Base-by-base conservation (phyloP, 1,139 yeast genomes). In the Magnusiomyces ingens region DNA sequence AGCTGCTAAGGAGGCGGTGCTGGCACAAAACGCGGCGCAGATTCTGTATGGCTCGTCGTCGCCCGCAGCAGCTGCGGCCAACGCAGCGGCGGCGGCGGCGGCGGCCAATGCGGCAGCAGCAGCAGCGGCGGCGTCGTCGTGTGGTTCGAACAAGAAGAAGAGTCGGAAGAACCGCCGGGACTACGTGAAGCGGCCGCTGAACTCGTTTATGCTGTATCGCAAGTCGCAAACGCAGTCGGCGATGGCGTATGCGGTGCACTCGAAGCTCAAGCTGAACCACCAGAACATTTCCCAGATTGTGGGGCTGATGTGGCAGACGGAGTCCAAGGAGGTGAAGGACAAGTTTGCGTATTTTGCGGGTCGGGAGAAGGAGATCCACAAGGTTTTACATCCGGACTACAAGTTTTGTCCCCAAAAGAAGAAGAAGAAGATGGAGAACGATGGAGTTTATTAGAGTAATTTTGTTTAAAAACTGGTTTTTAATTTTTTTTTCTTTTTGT, bases 201-300 rank as follows among this genome's bases (percentile, higher is more conserved):
- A 77, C 64, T 74, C 78, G 35, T 77, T 76, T 59, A 76, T 77
- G 80, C 68, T 77, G 15, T 77, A 77, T 59, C 69, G 80, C 56
- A 67, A 73, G 44, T 61, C 73, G 10, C 73, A 75, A 66, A 73
- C 76, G 48, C 75, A 71, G 57, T 69, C 72, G 8, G 73, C 75
- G 21, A 65, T 72, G 60, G 68, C 75, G 2, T 67, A 72, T 37
- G 73, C 75, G 10, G 64, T 71, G 35, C 64, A 72, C 40, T 68
- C 71, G 37, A 62, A 72, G 42, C 61, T 73, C 49, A 67, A 68
- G 60, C 65, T 72, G 51, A 71, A 73, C 56, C 76, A 74, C 52
- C 76, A 73, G 58, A 61, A 67, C 53, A 67, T 74, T 50, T 68
- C 74, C 10, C 75, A 74, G 52, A 72, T 75, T 48, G 73, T 76